Conservation (phyloP, 805 yeast species). For the Kurtzmaniella cleridarum region DNA sequence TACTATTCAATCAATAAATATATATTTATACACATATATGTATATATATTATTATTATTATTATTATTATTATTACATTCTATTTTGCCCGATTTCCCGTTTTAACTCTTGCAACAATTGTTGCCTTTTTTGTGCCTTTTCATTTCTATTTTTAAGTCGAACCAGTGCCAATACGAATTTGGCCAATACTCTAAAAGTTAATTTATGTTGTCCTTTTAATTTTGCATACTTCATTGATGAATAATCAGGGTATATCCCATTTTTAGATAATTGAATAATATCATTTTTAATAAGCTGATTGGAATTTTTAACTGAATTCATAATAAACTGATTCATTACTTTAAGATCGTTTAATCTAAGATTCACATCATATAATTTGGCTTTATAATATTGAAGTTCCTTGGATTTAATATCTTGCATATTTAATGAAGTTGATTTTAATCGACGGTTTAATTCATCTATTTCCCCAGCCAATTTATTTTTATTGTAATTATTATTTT, state of each 20-base stretch:
- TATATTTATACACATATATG: neutral
- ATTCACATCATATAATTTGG: constrained; percentile 42
- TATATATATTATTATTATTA: neutral
- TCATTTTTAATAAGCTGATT: constrained; percentile 20
- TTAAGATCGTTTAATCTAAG: constrained; percentile 28
- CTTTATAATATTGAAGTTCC: constrained; percentile 41
- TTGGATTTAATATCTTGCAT: constrained; percentile 14
- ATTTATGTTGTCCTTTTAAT: constrained; percentile 11
- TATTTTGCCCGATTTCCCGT: constrained; percentile 26
- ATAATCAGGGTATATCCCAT: constrained; percentile 32
- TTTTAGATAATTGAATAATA: constrained; percentile 20
- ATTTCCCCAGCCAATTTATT: constrained; percentile 25
- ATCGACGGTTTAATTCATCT: constrained; percentile 20
- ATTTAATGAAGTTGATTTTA: constrained; percentile 13
- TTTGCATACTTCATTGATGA: constrained; percentile 9
- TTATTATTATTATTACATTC: constrained; percentile 9
- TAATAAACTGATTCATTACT: constrained; percentile 28
- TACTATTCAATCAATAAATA: neutral
- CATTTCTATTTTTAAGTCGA: constrained; percentile 24
- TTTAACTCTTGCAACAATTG: constrained; percentile 21
- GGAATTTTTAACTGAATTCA: constrained; percentile 23
- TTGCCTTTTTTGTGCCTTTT: constrained; percentile 22
- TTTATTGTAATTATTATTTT: constrained; percentile 14
- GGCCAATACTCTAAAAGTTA: constrained; percentile 30
- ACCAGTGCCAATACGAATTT: constrained; percentile 33